Base-by-base conservation (phyloP, 106 monocot species). In the Chionographis japonica region DNA sequence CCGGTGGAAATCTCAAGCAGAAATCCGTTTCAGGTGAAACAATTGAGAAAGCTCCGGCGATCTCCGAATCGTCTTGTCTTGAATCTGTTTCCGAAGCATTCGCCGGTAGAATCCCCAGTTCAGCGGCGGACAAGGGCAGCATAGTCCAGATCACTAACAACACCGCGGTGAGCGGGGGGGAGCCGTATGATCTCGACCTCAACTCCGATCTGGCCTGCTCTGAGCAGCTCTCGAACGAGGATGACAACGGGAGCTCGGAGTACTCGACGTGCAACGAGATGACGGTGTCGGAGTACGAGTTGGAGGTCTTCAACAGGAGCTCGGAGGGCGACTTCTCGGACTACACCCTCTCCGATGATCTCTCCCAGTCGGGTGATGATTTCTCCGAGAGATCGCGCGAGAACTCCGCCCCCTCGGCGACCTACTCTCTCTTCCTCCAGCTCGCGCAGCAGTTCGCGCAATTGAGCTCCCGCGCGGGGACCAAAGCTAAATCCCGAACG, bases 361-460 rank as follows among this genome's bases (percentile, higher is more conserved):
- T 38, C 40, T 73, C 72, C 8, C 86, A 37, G 10, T 83, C 83
- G 16, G 62, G 78, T 14, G 75, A 78, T 6, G 68, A 84, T n/a
- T 80, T 86, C 82, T 86, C 83, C n/a, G 81, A 79, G 36, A 76
- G 52, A 42, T 79, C 82, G 8, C 16, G 15, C 7, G 75, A 83
- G 4, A 14, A 68, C 46, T 68, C 73, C 13, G 58, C 20, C 7
- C 84, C 97, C 0, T 89, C 91, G 3, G 70, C 72, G 38, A 75
- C 81, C 53, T 88, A 79, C 76, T 65, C 89, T 27, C 62, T 87
- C 41, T 80, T 87, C 72, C 83, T 77, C 52, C 63, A 77, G 40
- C 66, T 92, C 40, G 56, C 54, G 41, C 42, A 77, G 66, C 77
- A 84, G 54, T 87, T 94, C 75, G 43, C 52, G 9, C 77, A 50